These are phyloP conservation scores for Tuber calosporum DNA, from an alignment of 495 filamentous ascomycete species.

Conservation along the genomic window DNA sequence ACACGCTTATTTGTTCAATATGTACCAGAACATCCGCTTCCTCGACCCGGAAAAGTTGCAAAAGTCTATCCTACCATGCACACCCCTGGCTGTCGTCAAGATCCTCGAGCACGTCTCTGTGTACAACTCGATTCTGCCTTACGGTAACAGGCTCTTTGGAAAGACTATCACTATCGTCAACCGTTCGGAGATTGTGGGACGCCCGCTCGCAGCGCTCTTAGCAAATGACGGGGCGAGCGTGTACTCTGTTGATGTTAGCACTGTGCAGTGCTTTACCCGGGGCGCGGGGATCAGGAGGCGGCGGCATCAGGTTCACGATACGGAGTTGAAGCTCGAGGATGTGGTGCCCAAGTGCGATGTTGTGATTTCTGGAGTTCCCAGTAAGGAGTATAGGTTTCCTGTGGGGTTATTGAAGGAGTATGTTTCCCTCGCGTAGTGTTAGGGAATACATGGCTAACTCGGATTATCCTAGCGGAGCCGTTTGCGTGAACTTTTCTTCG, in stretches of 20 bases:
- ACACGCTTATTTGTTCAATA: conserved; percentile 93
- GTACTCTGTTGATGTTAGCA: conserved; percentile 86
- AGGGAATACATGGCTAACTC: conserved; percentile 4
- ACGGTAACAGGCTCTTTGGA: conserved; percentile 86
- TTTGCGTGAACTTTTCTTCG: conserved; percentile 96
- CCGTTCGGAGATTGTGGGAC: conserved; percentile 85
- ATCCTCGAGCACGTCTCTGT: conserved; percentile 89
- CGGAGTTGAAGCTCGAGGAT: conserved; percentile 65
- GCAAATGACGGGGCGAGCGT: conserved; percentile 95
- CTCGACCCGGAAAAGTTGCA: conserved; percentile 71
- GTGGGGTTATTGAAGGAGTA: conserved; percentile 65
- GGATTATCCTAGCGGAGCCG: conserved; percentile 52
- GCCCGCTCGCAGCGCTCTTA: conserved; percentile 86
- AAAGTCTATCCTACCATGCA: conserved; percentile 92
- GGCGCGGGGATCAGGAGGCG: conserved; percentile 73
- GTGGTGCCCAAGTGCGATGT: conserved; percentile 84
- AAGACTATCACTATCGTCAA: conserved; percentile 92
- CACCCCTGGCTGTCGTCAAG: conserved; percentile 90
- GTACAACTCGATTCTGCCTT: conserved; percentile 92
- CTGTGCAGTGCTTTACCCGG: conserved; percentile 85
- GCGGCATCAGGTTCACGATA: conserved; percentile 74
- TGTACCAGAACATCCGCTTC: conserved; percentile 97
- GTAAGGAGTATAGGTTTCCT: conserved; percentile 78
- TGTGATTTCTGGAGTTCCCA: conserved; percentile 87
- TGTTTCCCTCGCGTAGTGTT: background rate